A percentile compares a stretch with the other conserved stretches of the same genome.
These are phyloP conservation scores for Sporothrix humicola DNA, from an alignment of 2,329 filamentous ascomycete genomes.

Conservation along the genomic window DNA sequence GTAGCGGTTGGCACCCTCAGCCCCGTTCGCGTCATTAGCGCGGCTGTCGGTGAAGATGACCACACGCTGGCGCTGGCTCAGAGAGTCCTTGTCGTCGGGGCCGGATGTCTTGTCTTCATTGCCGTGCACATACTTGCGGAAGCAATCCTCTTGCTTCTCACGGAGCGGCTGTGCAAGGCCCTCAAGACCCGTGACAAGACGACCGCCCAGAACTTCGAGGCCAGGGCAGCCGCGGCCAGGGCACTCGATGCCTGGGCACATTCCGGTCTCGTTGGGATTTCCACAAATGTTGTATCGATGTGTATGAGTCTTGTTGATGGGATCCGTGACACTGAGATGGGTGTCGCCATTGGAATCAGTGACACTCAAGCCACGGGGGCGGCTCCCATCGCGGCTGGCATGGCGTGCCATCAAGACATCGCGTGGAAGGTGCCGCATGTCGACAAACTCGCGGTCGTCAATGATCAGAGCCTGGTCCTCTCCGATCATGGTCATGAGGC, in stretches of 20 bases:
- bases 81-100: conserved; percentile 17
- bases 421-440: conserved; percentile 33
- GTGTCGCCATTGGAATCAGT: neutral
- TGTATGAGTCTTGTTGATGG: neutral
- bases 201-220: neutral
- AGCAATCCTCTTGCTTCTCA: conserved; percentile 38
- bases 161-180: neutral
- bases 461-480: conserved; percentile 43
- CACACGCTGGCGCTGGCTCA: conserved; percentile 32
- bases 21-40: conserved; percentile 40
- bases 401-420: conserved; percentile 27
- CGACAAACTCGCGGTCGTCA: conserved; percentile 36
- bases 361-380: conserved; percentile 1
- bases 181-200: neutral
- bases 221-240: neutral
- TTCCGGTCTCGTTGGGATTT: neutral
- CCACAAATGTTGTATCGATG: conserved; percentile 14
- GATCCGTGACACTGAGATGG: neutral
- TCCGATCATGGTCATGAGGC: conserved; percentile 43
- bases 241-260: neutral
- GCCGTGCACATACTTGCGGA: conserved; percentile 40
- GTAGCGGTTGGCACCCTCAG: conserved; percentile 39
- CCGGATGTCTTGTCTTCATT: conserved; percentile 24
- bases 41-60: conserved; percentile 44
- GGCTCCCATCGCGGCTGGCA: neutral